Conservation (phyloP, 805 yeast genomes). For the Candida ponderosae region DNA sequence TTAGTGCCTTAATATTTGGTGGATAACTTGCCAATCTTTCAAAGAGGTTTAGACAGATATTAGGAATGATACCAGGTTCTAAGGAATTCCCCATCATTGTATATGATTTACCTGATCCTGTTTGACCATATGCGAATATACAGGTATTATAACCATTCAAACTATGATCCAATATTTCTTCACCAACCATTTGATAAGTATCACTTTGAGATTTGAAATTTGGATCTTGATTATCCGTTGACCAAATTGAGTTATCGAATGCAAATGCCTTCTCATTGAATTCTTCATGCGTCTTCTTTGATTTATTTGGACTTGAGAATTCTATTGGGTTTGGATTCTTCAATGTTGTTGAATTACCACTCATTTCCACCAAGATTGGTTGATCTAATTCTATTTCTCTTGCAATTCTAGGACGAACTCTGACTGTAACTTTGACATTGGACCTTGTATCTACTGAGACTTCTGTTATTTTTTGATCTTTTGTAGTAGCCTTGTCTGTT, state of each 20-base stretch:
- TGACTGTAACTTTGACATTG: constrained; percentile 40
- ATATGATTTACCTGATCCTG: constrained; percentile 78
- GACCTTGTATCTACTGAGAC: neutral
- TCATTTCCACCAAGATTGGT: constrained; percentile 14
- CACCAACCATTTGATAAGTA: constrained; percentile 49
- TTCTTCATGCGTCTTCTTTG: constrained; percentile 1
- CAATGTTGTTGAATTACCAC: constrained; percentile 5
- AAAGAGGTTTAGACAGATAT: constrained; percentile 47
- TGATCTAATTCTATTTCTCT: constrained; percentile 12
- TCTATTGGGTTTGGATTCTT: constrained; percentile 5
- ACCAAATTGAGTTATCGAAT: constrained; percentile 48
- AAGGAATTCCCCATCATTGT: constrained; percentile 62
- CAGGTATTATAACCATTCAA: constrained; percentile 67
- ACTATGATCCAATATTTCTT: constrained; percentile 52
- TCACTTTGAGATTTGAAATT: constrained; percentile 38
- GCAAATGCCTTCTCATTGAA: constrained; percentile 26
- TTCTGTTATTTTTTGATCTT: too few species aligned
- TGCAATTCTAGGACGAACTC: constrained; percentile 38
- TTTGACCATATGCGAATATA: constrained; percentile 75
- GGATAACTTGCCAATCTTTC: constrained; percentile 25
- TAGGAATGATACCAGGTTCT: constrained; percentile 61
- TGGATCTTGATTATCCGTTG: constrained; percentile 26
- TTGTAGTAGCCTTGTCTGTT: too few species aligned
- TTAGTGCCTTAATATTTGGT: constrained; percentile 28
- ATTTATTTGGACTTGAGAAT: constrained; percentile 6